Conservation (phyloP, 2,329 filamentous ascomycete genomes). For the Fusarium sp. region DNA sequence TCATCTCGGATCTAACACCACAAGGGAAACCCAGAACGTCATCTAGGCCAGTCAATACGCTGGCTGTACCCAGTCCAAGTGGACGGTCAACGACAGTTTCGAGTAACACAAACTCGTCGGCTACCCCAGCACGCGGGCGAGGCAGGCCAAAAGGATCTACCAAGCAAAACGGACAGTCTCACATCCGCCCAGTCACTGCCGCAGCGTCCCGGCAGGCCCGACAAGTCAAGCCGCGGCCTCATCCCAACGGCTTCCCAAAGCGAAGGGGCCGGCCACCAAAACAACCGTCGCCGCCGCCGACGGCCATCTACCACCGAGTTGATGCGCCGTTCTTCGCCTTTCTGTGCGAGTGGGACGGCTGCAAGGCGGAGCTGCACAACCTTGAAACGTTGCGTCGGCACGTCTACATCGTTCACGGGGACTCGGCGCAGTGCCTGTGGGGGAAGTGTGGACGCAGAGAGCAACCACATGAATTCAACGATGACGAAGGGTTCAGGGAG, state of each 20-base stretch:
- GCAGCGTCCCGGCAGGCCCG: slow-evolving; percentile 43
- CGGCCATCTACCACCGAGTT: slow-evolving; percentile 59
- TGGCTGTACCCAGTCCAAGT: slow-evolving; percentile 8
- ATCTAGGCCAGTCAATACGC: slow-evolving; percentile 8
- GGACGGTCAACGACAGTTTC: slow-evolving; percentile 8
- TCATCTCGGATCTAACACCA: slow-evolving; percentile 44
- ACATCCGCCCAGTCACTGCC: slow-evolving; percentile 29
- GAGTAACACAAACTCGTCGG: slow-evolving; percentile 23
- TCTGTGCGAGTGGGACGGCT: slow-evolving; percentile 73
- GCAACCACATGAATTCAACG: slow-evolving; percentile 54
- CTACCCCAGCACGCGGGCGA: slow-evolving; percentile 28
- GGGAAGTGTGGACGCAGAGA: slow-evolving; percentile 47
- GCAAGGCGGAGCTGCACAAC: slow-evolving; percentile 75
- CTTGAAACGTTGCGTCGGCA: slow-evolving; percentile 72
- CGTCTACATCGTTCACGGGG: slow-evolving; percentile 65
- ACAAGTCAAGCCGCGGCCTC: slow-evolving; percentile 49
- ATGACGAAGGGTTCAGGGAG: slow-evolving; percentile 57
- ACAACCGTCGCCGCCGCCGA: slow-evolving; percentile 55
- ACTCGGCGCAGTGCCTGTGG: slow-evolving; percentile 51
- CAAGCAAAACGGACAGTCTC: slow-evolving; percentile 48
- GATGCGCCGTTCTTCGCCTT: slow-evolving; percentile 67
- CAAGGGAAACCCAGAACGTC: slow-evolving; percentile 26
- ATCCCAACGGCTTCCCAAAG: slow-evolving; percentile 51
- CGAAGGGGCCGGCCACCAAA: slow-evolving; percentile 62
- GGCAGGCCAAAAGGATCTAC: slow-evolving; percentile 67